These are phyloP conservation scores for Eragrostis tef DNA, from an alignment of 202 grass and related monocot genomes.

Conservation along the genomic window DNA sequence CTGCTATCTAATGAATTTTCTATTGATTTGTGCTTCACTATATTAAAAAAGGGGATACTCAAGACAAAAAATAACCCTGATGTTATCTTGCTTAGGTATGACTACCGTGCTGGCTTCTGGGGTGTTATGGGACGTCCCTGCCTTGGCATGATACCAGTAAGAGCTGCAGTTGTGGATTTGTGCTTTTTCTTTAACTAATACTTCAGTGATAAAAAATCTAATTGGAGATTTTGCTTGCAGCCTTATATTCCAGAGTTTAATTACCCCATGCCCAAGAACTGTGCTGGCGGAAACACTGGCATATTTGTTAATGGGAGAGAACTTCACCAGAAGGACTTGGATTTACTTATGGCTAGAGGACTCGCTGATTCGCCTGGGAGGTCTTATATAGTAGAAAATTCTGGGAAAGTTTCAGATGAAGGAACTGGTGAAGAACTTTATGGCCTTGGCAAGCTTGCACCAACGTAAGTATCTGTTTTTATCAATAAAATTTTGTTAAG, in stretches of 20 bases:
- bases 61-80: neutral
- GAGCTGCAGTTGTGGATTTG: slow-evolving; percentile 39
- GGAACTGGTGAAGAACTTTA: slow-evolving; percentile 77
- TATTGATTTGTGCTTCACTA: slow-evolving; percentile 39
- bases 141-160: slow-evolving; percentile 97
- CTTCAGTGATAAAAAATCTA: neutral
- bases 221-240: slow-evolving; percentile 49
- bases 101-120: slow-evolving; percentile 93
- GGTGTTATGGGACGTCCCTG: slow-evolving; percentile 72
- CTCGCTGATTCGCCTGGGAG: slow-evolving; percentile 60
- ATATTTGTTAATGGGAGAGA: slow-evolving; percentile 86
- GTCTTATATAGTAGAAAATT: slow-evolving; percentile 80
- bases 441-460: slow-evolving; percentile 91
- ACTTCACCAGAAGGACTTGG: slow-evolving; percentile 88
- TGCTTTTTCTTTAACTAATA: slow-evolving; percentile 16
- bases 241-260: slow-evolving; percentile 90
- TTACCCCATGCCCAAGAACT: slow-evolving; percentile 88
- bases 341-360: slow-evolving; percentile 76
- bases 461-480: slow-evolving; percentile 67
- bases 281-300: slow-evolving; percentile 72
- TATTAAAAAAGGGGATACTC: slow-evolving; percentile 5
- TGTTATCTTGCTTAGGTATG: slow-evolving; percentile 69
- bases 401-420: slow-evolving; percentile 91
- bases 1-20: slow-evolving; percentile 44
- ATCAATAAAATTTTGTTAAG: slow-evolving; percentile 20